Evolutionary conservation across 805 yeast genomes (phyloP), one percentile per base, ranked within the genome.

Genomic region (Candida glaebosa): DNA sequence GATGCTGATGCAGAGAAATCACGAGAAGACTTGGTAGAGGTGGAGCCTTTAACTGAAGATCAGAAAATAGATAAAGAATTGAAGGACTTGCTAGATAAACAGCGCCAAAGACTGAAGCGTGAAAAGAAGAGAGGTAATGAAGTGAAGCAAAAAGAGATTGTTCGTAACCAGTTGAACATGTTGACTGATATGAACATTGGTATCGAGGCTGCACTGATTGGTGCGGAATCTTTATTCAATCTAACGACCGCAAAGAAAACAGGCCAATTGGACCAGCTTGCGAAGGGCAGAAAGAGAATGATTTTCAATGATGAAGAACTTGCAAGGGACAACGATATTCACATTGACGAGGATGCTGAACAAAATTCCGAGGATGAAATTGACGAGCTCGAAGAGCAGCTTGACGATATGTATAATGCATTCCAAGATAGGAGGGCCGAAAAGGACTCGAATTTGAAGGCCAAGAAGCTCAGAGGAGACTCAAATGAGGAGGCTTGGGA

Each of bases 111-210:
- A 51, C 66, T 65, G 37, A 90, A 83, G 62, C 81, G 97, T 57
- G 95, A 84, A 51, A 87, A 82, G 63, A 82, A 96, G 61, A 81
- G 74, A 52, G 77, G 78, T 41, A 89, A 93, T 60, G 96, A 90
- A 64, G 50, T 63, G 47, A 88, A 87, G 56, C 96, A 88, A 60
- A 87, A 85, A 62, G 97, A 91, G 58, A 78, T 91, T 37, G 73
- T 76, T 37, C 79, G 98, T 69, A 83, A 88, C 86, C 97, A 93
- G 67, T 83, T 93, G 91, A 87, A 87, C 62, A 90, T 93, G 96
- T 71, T 86, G 44, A 87, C 96, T 4, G 96, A 95, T 56, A 79
- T 76, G 69, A 95, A 89, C 56, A 81, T 93, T 48, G 97, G 98
- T 76, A 73, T 87, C 41, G 99, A 93, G 59, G 96, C 96, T 14